These are phyloP conservation scores for Exophiala alcalophila DNA, from an alignment of 2,329 filamentous ascomycete species.

Conservation along the genomic window DNA sequence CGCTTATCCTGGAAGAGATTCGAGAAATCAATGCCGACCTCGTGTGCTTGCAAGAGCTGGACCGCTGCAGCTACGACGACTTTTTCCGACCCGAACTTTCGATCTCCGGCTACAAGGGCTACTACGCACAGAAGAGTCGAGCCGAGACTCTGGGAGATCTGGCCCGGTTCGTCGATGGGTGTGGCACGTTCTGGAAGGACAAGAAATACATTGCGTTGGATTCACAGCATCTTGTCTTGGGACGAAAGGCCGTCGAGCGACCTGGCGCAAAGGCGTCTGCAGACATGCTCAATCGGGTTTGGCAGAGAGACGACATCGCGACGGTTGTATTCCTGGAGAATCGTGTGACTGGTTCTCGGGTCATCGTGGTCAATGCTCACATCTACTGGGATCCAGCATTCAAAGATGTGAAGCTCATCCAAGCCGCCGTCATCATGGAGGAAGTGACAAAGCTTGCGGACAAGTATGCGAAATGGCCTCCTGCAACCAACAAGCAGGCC, in stretches of 20 bases:
- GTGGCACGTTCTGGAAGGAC: conserved; percentile 93
- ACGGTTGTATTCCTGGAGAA: conserved; percentile 92
- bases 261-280: conserved; percentile 97
- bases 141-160: conserved; percentile 91
- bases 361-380: conserved; percentile 93
- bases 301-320: conserved; percentile 97
- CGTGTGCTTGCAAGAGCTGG: conserved; percentile 89
- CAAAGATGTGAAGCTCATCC: conserved; percentile 93
- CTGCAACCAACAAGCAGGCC: conserved; percentile 73
- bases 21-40: conserved; percentile 79
- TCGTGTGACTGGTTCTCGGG: conserved; percentile 77
- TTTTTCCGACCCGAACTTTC: conserved; percentile 86
- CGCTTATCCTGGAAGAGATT: conserved; percentile 80
- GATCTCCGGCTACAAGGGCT: conserved; percentile 85
- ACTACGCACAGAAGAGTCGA: conserved; percentile 86
- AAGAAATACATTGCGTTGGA: conserved; percentile 92
- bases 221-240: conserved; percentile 91
- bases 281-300: conserved; percentile 96
- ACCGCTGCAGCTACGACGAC: conserved; percentile 85
- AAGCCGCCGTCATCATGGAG: conserved; percentile 94
- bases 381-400: conserved; percentile 90
- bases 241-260: conserved; percentile 85
- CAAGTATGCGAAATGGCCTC: conserved; percentile 73
- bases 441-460: conserved; percentile 82
- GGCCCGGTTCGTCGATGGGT: conserved; percentile 86